Evolutionary conservation across 169 alveolate species (phyloP), one percentile per base, ranked within the genome.

Genomic region (Plasmodium billcollinsi): DNA sequence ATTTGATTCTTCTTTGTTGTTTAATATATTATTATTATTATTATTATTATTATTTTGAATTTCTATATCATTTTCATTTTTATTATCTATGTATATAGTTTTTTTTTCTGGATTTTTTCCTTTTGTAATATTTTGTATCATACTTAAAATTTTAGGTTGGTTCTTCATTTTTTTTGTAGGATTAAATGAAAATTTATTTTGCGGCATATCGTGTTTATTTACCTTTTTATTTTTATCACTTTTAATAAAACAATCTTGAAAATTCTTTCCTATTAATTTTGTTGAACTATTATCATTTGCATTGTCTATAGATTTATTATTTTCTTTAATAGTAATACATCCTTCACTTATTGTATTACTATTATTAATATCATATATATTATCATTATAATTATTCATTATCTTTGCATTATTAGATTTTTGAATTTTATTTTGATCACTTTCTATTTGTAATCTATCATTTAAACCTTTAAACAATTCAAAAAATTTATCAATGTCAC

Each of bases 101-200:
- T 85, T 85, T 39, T 39, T 39, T 65, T 85, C 75, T 58, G 58
- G 63, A 9, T 71, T 59, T 71, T 85, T 72, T 56, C 92, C 92
- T 26, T 85, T 69, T 18, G 92, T 85, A 29, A 85, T 85, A 66
- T 85, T 85, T 52, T 85, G 92, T 59, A 85, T 85, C 92, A 85
- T 85, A 56, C 92, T 85, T 18, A 72, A 58, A 26, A 85, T 85
- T 70, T 85, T 71, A 2, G 92, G 85, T 59, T 85, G 88, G 26
- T 85, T 85, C 59, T 85, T 69, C 74, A 67, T 71, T 74, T 72
- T 85, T 54, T 85, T 85, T 8, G 52, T 45, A 0, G 92, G 92
- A 62, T 85, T 85, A 49, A 71, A 85, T n/a, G 72, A 74, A 61
- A 71, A 85, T 52, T 72, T 70, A 54, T 71, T 85, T 59, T 76